These are phyloP conservation scores for Trichosanthes truncata DNA, from an alignment of 306 rosid species.

Conservation along the genomic window DNA sequence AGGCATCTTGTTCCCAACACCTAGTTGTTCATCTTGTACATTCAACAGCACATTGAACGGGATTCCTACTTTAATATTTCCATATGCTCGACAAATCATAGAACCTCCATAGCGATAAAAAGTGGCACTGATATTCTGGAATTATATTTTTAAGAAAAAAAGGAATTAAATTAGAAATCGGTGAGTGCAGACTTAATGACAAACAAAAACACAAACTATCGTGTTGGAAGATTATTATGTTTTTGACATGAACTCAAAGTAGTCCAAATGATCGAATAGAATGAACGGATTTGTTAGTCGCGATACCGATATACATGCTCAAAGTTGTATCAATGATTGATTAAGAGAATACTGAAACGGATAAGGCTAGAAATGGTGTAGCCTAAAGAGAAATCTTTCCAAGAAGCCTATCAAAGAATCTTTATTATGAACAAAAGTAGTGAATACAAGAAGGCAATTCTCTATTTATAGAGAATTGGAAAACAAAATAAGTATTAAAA, in stretches of 20 bases:
- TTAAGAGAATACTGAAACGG: background rate
- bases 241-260: background rate
- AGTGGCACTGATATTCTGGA: conserved; percentile 61
- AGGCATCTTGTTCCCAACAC: conserved; percentile 65
- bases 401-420: no score
- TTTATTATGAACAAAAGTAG: no score
- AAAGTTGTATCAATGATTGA: background rate
- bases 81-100: conserved; percentile 57
- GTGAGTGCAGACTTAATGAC: background rate
- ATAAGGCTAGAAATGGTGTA: background rate
- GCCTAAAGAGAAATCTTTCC: no score
- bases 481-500: no score
- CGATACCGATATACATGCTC: background rate
- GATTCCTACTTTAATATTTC: conserved; percentile 54
- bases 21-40: conserved; percentile 77
- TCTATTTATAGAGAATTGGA: no score
- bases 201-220: background rate
- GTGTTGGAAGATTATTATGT: background rate
- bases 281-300: background rate
- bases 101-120: conserved; percentile 37
- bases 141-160: conserved; percentile 7
- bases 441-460: background rate
- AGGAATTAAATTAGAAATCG: conserved; percentile 15
- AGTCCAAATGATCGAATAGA: background rate
- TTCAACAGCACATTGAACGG: conserved; percentile 58